Evolutionary conservation across 768 basidiomycete genomes (phyloP), one percentile per base, ranked within the genome.

Genomic region (Amanita phalloides): DNA sequence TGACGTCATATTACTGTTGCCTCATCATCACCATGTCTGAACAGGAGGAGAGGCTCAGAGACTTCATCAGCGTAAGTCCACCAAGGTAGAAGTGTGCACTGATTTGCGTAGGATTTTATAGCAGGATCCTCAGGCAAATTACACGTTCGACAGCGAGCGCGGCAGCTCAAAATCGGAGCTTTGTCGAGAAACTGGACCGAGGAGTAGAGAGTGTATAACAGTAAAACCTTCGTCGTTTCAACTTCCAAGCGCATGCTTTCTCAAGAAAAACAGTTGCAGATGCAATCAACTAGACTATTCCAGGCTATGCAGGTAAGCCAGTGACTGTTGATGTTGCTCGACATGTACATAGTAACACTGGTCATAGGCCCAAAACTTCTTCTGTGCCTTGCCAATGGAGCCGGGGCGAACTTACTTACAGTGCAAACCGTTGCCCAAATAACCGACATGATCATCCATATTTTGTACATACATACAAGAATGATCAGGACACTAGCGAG

Each of bases 351-450:
- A 17, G 17, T 17, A n/a, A 38, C 38, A 4, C 23, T 9, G 21
- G 11, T 25, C 23, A 30, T 53, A 87, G 84, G 71, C 74, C 10
- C 69, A 75, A 48, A 83, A 81, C 11, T 85, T 86, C 64, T 87
- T 77, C 64, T 86, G 82, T 61, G 74, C 79, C 2, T 63, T 84
- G 43, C 82, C 84, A 11, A 78, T 78, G 60, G 79, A 88, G 60
- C 85, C 82, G 6, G 62, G 67, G 49, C 74, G 71, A 62, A 83
- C 81, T 21, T 68, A 87, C 56, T 83, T 86, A 68, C 77, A 82
- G 57, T 87, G 84, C 66, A 81, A 68, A 59, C 82, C 74, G n/a
- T 65, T 86, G 56, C 78, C 77, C 50, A 72, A 75, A 55, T 65
- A 62, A 59, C 32, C 10, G 20, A 20, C 9, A 30, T 17, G 20